Base-by-base conservation (phyloP, 2,329 filamentous ascomycete genomes). In the Sporothrix dimorphospora region DNA sequence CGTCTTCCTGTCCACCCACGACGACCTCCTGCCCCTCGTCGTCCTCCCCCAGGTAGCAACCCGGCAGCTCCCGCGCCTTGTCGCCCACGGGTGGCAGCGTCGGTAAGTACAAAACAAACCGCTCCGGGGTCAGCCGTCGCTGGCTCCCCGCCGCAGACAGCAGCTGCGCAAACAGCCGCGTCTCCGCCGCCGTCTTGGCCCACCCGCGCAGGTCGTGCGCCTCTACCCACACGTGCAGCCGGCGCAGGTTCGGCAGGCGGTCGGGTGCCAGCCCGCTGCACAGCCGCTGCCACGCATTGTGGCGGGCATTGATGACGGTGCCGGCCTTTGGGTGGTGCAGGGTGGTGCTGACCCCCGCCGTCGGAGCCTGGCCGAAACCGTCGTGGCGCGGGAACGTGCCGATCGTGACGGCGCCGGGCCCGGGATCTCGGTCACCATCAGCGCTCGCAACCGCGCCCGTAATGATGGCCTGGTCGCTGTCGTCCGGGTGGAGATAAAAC, bases 151-250 rank as follows among this genome's bases (percentile, higher is more conserved):
- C 24, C 5, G 49, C 76, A 1, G 68, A 63, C 19, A 74, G 63
- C 34, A 80, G 74, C 16, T 63, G 61, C 1, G 65, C 71, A 24
- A 80, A 77, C 69, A 80, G 75, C 3, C 74, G 71, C 38, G 73
- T 76, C 76, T 80, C 79, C 73, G 72, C 76, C 27, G 79, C 77
- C 8, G 77, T 75, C 63, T 75, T 75, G 73, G 77, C 75, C 79
- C 79, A 80, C 1, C 76, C 76, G 9, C 77, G 74, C 57, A 79
- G 75, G 72, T 80, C 78, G 57, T 74, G 70, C 42, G 77, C 75
- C 73, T 80, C 77, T 53, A 79, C 72, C 75, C 78, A 79, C 59
- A 80, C 42, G 70, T 73, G 75, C 40, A 80, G 76, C 19, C 69
- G 53, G 16, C 76, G 75, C 30, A 80, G 76, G 5, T 55, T 53